Percentiles rank a stretch among this genome's conserved stretches.
phyloP scores from a whole-genome alignment of 1,284 basidiomycete genomes.

The Trametes sp. region DNA sequence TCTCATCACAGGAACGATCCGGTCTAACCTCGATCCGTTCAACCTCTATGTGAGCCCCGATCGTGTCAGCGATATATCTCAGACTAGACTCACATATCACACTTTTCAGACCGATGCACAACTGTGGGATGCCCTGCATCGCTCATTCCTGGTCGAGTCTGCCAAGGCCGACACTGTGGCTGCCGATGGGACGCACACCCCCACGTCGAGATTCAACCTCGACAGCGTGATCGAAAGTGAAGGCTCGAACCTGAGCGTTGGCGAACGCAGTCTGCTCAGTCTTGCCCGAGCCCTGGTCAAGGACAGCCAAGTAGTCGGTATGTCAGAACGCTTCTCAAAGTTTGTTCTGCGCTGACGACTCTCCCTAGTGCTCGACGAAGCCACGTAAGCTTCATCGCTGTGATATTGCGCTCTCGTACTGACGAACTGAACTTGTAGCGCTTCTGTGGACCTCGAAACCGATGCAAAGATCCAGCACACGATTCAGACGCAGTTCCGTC shows the following conservation, averaged over 20 bases:
- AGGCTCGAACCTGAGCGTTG: slow-evolving; percentile 82
- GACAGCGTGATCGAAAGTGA: slow-evolving; percentile 88
- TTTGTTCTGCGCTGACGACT: neutral
- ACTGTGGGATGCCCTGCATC: slow-evolving; percentile 84
- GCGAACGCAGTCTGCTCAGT: slow-evolving; percentile 53
- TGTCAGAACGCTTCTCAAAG: neutral
- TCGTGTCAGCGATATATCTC: too few relatives aligned
- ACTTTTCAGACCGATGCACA: slow-evolving; percentile 67
- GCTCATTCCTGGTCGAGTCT: slow-evolving; percentile 76
- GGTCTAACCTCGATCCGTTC: slow-evolving; percentile 38
- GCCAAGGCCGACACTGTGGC: slow-evolving; percentile 17
- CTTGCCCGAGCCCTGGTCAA: slow-evolving; percentile 44
- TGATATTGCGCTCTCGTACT: neutral
- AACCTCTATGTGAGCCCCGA: slow-evolving; percentile 33
- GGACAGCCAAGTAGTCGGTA: slow-evolving; percentile 48
- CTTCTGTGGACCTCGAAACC: slow-evolving; percentile 63
- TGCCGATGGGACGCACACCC: slow-evolving; percentile 35
- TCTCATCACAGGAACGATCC: slow-evolving; percentile 29
- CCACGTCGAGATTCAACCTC: slow-evolving; percentile 59
- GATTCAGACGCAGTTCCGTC: slow-evolving; percentile 55
- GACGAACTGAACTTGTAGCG: slow-evolving; percentile 32
- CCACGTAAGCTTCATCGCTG: slow-evolving; percentile 36
- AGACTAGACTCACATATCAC: slow-evolving; percentile 45
- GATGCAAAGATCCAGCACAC: slow-evolving; percentile 69
- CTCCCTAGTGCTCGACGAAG: slow-evolving; percentile 41